These are phyloP conservation scores for Tephrocybe sp. DNA, from an alignment of 768 basidiomycete genomes.

Conservation along the genomic window DNA sequence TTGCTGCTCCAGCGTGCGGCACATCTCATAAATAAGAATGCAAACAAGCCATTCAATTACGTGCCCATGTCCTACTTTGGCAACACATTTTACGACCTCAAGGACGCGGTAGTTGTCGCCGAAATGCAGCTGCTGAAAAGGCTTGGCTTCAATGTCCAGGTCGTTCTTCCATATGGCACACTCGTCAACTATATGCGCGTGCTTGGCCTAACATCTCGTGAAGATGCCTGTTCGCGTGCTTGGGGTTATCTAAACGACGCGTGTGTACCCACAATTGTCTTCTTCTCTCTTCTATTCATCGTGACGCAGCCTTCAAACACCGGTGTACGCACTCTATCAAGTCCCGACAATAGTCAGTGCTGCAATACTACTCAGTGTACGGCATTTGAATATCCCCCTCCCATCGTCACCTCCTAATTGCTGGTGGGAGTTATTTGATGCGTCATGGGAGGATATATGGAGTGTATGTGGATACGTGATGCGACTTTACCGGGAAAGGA, in stretches of 20 bases:
- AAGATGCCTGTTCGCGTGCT: slow-evolving; percentile 70
- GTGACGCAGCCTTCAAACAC: slow-evolving; percentile 80
- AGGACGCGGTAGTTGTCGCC: slow-evolving; percentile 89
- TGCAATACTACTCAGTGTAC: slow-evolving; percentile 79
- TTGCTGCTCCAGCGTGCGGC: slow-evolving; percentile 76
- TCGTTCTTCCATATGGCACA: slow-evolving; percentile 91
- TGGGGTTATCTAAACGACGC: slow-evolving; percentile 98
- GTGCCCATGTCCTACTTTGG: slow-evolving; percentile 89
- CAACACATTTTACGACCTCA: slow-evolving; percentile 88
- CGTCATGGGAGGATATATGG: slow-evolving; percentile 87
- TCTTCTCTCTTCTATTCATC: not conserved
- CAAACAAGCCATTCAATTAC: slow-evolving; percentile 57
- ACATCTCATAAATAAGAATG: slow-evolving; percentile 43
- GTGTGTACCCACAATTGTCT: slow-evolving; percentile 47
- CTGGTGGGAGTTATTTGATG: slow-evolving; percentile 97
- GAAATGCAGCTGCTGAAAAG: slow-evolving; percentile 99
- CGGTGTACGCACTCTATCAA: slow-evolving; percentile 87
- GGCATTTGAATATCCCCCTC: slow-evolving; percentile 70
- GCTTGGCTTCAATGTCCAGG: slow-evolving; percentile 92
- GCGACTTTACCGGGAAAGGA: slow-evolving; percentile 70
- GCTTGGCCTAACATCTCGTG: slow-evolving; percentile 76
- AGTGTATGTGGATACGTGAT: slow-evolving; percentile 82
- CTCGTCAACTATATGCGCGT: slow-evolving; percentile 93
- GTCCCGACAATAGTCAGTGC: slow-evolving; percentile 90
- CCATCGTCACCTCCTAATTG: slow-evolving; percentile 69